Evolutionary conservation across 306 rosid species (phyloP), one percentile per base, ranked within the genome.

Genomic region (Hippophae tibetana): DNA sequence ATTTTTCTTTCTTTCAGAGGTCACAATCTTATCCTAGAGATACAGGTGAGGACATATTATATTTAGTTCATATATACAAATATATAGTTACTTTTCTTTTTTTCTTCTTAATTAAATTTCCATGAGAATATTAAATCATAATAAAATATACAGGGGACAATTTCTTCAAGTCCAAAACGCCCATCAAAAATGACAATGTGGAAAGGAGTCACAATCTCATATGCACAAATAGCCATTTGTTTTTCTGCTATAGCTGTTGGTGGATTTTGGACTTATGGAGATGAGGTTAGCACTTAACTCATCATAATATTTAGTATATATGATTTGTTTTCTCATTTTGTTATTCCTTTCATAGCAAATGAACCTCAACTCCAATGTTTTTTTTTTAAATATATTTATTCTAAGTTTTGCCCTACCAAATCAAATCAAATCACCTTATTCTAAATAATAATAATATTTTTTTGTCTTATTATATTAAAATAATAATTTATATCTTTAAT

Each of bases 251-350:
- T 88, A 0, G 84, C 86, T 31, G 71, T 82, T 7, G 79, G 54
- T 7, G 96, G 96, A 64, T 88, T 72, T 52, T 82, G 90, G 96
- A 79, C 83, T 23, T 82, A 85, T 13, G 90, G 96, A 66, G 70
- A 74, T 57, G 55, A 78, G 89, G 92, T 65, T 62, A 40, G 69
- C 5, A 18, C 23, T 18, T 18, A 18, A 18, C 23, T 18, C 23
- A 18, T 18, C 23, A 18, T 18, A 1, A 18, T 18, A 18, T 18
- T 18, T 18, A 18, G 23, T 1, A 18, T 18, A 18, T 18, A 18
- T 18, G 23, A 18, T 18, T 18, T 18, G 23, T 18, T 18, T 18
- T 18, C 23, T 18, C 23, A 18, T 18, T 18, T 18, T 18, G 23
- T 18, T 18, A 18, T 18, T 18, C 23, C 23, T 18, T 18, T 18